Evolutionary conservation across 495 filamentous ascomycete species (phyloP), one percentile per base, ranked within the genome.

Genomic region (Neurospora sp.): DNA sequence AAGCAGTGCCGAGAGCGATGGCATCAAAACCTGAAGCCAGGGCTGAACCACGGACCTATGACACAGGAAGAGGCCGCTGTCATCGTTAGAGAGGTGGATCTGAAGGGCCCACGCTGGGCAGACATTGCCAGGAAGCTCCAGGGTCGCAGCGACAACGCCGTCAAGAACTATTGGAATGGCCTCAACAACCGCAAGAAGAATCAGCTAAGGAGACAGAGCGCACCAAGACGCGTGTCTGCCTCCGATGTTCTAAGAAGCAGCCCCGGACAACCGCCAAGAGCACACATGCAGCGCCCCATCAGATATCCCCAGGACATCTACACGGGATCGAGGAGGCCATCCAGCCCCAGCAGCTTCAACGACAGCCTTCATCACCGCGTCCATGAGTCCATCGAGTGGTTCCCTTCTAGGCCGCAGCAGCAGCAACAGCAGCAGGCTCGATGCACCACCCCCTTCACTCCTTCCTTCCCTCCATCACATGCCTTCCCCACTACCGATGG

Each of bases 81-180:
- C 78, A 98, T 99, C 80, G 92, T 96, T 82, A 85, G 88, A 69
- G 85, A 96, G 82, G 94, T 98, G 41, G 82, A 81, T 35, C 90
- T 94, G 74, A 91, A 92, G 85, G 96, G 96, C 69, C 96, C 93
- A 83, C 87, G 92, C 37, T 99, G 96, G 96, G 96, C 96, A 4
- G 93, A 98, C 76, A 98, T 99, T 76, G 94, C 96, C 37, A 88
- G 96, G 77, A 85, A 88, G 20, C 88, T 99, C 31, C 88, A 91
- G 20, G 95, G 94, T 74, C 90, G 96, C 76, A 97, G 94, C 84
- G 96, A 99, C 85, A 99, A 99, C 79, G 92, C 93, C 40, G 94
- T 99, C 70, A 99, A 99, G 89, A 99, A 99, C 83, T 98, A 94
- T 93, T 98, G 93, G 93, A 98, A 99, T 82, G 95, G 96, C 41